Evolutionary conservation across 164 flowering plant species (phyloP).

Genomic region (Amborella trichopoda): DNA sequence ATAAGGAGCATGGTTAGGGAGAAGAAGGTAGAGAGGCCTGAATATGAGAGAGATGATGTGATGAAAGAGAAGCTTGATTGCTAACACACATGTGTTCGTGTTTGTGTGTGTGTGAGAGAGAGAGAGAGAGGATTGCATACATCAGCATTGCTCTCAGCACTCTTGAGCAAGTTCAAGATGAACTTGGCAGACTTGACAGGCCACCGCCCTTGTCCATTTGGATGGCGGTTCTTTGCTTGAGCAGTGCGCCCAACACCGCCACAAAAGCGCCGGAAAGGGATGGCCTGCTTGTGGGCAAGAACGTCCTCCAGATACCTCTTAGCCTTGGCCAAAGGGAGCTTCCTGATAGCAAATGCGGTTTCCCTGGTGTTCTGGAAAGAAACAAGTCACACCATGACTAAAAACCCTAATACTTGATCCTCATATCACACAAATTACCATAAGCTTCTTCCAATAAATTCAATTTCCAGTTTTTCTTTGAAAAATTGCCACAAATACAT

Average conservation of each 20-base stretch:
- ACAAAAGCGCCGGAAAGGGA: slow-evolving; percentile 88
- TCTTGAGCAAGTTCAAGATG: slow-evolving; percentile 78
- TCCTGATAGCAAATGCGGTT: slow-evolving; percentile 65
- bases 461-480: no score
- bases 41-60: no score
- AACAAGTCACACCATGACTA: no score
- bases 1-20: no score
- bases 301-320: slow-evolving; percentile 91
- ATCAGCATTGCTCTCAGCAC: slow-evolving; percentile 96
- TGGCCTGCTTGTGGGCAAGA: slow-evolving; percentile 80
- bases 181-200: slow-evolving; percentile 85
- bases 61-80: no score
- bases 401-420: no score
- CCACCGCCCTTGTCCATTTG: slow-evolving; percentile 98
- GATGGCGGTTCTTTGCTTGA: slow-evolving; percentile 82
- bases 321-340: slow-evolving; percentile 67
- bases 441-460: no score
- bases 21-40: no score
- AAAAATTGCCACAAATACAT: no score
- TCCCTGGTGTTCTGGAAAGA: slow-evolving; percentile 74
- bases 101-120: no score
- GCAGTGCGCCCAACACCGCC: slow-evolving; percentile 96
- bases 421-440: no score
- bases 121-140: slow-evolving; percentile 17
- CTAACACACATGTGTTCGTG: no score